These are phyloP conservation scores for Coemansia sp. DNA, from an alignment of 192 early-diverging fungal genomes.

Conservation along the genomic window DNA sequence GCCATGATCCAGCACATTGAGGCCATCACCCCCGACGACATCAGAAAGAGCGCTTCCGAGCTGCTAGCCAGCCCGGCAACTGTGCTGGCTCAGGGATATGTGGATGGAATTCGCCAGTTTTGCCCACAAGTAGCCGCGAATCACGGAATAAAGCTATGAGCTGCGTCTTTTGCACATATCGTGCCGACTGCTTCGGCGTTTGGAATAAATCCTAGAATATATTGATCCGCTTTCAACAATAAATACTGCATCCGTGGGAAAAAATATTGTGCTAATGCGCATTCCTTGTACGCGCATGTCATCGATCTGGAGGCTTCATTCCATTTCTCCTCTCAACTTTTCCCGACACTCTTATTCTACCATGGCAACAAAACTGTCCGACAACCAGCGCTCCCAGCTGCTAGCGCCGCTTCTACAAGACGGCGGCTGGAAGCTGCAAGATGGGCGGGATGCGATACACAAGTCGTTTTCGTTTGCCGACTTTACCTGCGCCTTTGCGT, in stretches of 20 bases:
- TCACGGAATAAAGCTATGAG: constrained; percentile 29
- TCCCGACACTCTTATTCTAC: neutral
- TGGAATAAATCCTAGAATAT: neutral
- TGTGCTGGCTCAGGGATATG: constrained; percentile 66
- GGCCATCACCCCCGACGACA: constrained; percentile 67
- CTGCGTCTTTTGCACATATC: too few species aligned
- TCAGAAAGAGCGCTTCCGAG: constrained; percentile 71
- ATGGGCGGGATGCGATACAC: constrained; percentile 67
- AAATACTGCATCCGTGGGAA: too few species aligned
- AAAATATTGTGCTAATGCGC: neutral
- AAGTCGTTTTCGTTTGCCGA: constrained; percentile 77
- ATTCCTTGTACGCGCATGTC: neutral
- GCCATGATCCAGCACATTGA: constrained; percentile 85
- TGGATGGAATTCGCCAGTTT: constrained; percentile 29
- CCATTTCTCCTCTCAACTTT: neutral
- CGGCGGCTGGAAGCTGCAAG: constrained; percentile 61
- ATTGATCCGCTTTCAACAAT: too few species aligned
- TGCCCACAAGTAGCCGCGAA: constrained; percentile 31
- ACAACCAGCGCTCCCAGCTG: constrained; percentile 19
- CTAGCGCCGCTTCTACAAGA: constrained; percentile 28
- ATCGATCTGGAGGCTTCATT: neutral
- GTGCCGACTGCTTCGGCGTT: too few species aligned
- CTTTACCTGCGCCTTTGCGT: constrained; percentile 89
- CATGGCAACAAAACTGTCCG: constrained; percentile 28
- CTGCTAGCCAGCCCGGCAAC: constrained; percentile 64